Evolutionary conservation across 2,329 filamentous ascomycete species (phyloP).

Genomic region (Ilyonectria sp.): DNA sequence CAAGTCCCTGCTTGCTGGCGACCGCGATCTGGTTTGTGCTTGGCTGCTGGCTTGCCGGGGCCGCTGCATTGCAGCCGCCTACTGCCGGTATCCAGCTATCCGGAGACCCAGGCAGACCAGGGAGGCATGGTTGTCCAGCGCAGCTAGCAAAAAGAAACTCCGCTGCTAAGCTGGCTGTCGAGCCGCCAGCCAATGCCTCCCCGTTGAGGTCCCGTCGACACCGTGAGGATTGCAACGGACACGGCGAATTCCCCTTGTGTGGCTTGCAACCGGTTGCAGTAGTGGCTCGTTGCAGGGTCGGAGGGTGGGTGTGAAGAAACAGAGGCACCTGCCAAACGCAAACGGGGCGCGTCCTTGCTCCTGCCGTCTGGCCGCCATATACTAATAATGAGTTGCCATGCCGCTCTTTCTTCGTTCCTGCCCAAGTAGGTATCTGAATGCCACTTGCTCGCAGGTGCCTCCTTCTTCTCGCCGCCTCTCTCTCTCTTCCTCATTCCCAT

Average conservation of each 20-base stretch:
- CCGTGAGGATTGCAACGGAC: conserved; percentile 38
- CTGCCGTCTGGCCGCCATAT: conserved; percentile 27
- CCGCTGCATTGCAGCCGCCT: conserved; percentile 11
- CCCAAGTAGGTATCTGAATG: conserved; percentile 11
- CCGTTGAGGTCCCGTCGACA: conserved; percentile 23
- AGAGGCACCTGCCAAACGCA: conserved; percentile 38
- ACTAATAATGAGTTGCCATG: conserved; percentile 36
- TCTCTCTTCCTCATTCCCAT: not conserved
- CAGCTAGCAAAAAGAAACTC: conserved; percentile 35
- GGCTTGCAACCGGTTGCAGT: conserved; percentile 42
- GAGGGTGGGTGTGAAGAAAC: conserved; percentile 28
- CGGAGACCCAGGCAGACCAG: conserved; percentile 19
- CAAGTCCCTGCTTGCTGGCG: conserved; percentile 33
- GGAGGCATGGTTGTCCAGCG: conserved; percentile 4
- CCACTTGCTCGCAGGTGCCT: conserved; percentile 26
- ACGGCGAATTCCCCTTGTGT: conserved; percentile 34
- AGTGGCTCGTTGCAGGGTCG: conserved; percentile 44
- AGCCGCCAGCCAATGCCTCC: conserved; percentile 24
- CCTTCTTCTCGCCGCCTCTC: not conserved
- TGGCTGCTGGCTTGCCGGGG: conserved; percentile 28
- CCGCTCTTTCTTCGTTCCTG: conserved; percentile 28
- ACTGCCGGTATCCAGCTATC: conserved; percentile 26
- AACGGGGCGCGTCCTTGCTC: conserved; percentile 32
- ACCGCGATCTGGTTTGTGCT: conserved; percentile 35
- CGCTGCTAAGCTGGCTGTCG: conserved; percentile 28